These are phyloP conservation scores for Tephrocybe sp. DNA, from an alignment of 768 basidiomycete species.

Conservation along the genomic window DNA sequence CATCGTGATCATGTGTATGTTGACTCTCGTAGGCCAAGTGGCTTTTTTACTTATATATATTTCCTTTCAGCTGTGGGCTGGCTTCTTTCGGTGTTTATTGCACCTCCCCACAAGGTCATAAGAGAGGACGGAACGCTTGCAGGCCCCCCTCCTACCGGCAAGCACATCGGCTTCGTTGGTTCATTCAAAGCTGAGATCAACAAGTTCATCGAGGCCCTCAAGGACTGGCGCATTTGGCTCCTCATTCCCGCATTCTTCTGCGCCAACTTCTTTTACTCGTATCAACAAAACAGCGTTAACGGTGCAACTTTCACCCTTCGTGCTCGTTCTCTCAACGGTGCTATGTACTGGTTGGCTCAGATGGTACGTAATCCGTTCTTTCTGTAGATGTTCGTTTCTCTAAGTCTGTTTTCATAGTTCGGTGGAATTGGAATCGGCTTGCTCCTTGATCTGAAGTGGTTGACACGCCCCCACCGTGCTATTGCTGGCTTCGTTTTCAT, in stretches of 20 bases:
- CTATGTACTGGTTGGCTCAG: slow-evolving; percentile 31
- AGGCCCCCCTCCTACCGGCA: slow-evolving; percentile 20
- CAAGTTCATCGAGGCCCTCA: slow-evolving; percentile 20
- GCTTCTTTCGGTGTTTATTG: slow-evolving; percentile 21
- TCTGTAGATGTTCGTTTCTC: not conserved
- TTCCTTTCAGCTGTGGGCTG: slow-evolving; percentile 21
- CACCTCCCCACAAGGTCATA: slow-evolving; percentile 26
- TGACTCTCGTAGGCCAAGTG: not conserved
- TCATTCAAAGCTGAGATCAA: slow-evolving; percentile 20
- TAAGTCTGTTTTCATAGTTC: slow-evolving; percentile 13
- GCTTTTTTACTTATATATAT: not conserved
- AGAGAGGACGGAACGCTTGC: slow-evolving; percentile 24
- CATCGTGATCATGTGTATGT: slow-evolving; percentile 29
- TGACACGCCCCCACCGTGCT: slow-evolving; percentile 28
- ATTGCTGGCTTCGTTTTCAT: slow-evolving; percentile 24
- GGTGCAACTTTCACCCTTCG: slow-evolving; percentile 27
- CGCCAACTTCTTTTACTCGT: slow-evolving; percentile 32
- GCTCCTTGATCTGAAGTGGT: slow-evolving; percentile 25
- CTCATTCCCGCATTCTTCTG: slow-evolving; percentile 31
- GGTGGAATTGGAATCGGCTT: slow-evolving; percentile 25
- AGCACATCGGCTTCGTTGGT: slow-evolving; percentile 11
- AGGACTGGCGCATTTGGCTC: slow-evolving; percentile 26
- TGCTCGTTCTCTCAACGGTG: slow-evolving; percentile 27
- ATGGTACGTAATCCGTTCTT: slow-evolving; percentile 19
- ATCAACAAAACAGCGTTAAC: slow-evolving; percentile 28